A percentile compares a stretch with the other conserved stretches of the same genome.
Conservation (phyloP, 2,329 filamentous ascomycete species). For the Blastomyces percursus region DNA sequence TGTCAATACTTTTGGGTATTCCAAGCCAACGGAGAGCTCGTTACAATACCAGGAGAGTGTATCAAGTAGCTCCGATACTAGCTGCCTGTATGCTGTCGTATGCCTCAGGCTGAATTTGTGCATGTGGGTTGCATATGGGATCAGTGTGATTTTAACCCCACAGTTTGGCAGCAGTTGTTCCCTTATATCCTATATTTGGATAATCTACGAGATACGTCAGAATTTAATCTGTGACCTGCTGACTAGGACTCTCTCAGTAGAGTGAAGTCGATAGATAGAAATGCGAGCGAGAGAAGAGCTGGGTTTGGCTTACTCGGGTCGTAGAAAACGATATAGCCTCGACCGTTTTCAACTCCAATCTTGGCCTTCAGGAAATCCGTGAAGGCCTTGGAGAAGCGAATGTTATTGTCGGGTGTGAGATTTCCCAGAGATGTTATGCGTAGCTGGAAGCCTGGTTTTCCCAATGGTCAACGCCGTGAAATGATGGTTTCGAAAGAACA, state of each 20-base stretch:
- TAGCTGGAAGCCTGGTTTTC: background rate
- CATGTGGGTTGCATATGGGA: background rate
- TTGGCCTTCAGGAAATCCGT: background rate
- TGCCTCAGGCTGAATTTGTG: background rate
- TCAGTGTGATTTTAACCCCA: background rate
- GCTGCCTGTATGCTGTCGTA: background rate
- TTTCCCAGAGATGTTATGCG: background rate
- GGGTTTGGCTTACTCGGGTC: background rate
- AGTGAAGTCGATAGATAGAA: background rate
- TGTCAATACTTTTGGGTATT: background rate
- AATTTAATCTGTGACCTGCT: background rate
- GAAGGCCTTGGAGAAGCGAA: background rate
- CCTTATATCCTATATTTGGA: background rate
- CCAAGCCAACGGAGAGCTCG: background rate
- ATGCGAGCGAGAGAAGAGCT: background rate
- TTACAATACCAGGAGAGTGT: background rate
- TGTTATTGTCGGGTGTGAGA: background rate
- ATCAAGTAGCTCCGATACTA: background rate
- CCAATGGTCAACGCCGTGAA: background rate
- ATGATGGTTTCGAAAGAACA: background rate
- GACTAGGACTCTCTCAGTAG: background rate
- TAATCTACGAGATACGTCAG: background rate
- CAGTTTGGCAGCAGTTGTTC: background rate
- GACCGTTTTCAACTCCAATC: background rate
- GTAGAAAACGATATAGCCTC: background rate